Base-by-base conservation (phyloP, 768 basidiomycete species). In the Chiua virens region DNA sequence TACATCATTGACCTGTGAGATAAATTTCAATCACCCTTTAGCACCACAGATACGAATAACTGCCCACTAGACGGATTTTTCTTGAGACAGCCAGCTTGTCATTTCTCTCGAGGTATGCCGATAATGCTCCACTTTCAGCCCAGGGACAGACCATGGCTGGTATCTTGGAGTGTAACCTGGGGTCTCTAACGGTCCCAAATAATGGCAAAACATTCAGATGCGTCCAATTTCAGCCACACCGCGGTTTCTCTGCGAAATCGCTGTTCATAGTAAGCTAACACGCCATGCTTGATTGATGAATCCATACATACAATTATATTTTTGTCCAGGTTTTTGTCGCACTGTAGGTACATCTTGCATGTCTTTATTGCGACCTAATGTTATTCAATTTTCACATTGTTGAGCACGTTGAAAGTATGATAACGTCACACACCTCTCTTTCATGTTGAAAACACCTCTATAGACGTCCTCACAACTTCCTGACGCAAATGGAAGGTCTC, bases 101-200 rank as follows among this genome's bases (percentile, higher is more conserved):
- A 22, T 32, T 17, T n/a, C 10, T 7, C 39, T 34, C 47, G 2
- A 48, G 30, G 30, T 48, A 48, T 21, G 13, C 18, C 18, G 47
- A 22, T 5, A 41, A 21, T 34, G 38, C 30, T 34, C 39, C 38
- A 8, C 32, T 22, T 34, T 41, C 39, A 13, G 30, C 13, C 47
- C 47, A 48, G 17, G 47, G 47, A 32, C 39, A 48, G 10, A 48
- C 47, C 47, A 48, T 34, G 6, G 47, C 47, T 17, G 47, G 47
- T 41, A 48, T 28, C 8, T 23, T 27, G 2, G 47, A 17, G 15
- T 25, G 15, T 10, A 18, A 22, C 10, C 9, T 8, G 18, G 15
- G 7, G 17, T 48, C 47, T 5, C n/a, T 38, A n/a, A 47, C 15
- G 4, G 30, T 48, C n/a, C 39, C 39, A 3, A 41, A 18, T 10